Conservation (phyloP, 2,329 filamentous ascomycete genomes). For the Microdochium bolleyi region DNA sequence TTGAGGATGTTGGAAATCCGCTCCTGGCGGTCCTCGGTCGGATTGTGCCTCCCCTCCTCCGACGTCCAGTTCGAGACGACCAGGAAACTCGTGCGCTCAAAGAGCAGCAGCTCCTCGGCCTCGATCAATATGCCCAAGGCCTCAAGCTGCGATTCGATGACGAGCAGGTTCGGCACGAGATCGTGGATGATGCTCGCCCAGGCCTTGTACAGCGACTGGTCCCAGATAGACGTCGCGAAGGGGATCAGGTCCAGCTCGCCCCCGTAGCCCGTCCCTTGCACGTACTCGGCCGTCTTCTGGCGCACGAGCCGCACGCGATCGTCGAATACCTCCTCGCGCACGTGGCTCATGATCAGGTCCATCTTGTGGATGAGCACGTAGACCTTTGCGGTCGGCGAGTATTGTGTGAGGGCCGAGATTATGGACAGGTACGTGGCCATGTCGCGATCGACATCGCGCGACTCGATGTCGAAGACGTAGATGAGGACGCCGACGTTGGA, state of each 20-base stretch:
- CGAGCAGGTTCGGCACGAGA: slow-evolving; percentile 84
- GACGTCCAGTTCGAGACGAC: slow-evolving; percentile 91
- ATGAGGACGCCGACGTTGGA: slow-evolving; percentile 94
- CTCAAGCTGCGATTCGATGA: slow-evolving; percentile 80
- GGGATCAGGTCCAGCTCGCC: slow-evolving; percentile 65
- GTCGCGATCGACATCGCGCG: slow-evolving; percentile 86
- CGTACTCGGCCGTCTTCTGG: slow-evolving; percentile 57
- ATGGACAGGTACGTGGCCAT: slow-evolving; percentile 88
- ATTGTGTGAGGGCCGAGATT: slow-evolving; percentile 81
- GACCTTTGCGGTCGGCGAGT: slow-evolving; percentile 71
- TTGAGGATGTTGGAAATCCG: slow-evolving; percentile 95
- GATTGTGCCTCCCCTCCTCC: slow-evolving; percentile 67
- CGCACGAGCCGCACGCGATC: slow-evolving; percentile 73
- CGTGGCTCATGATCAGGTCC: slow-evolving; percentile 80
- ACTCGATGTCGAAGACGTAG: slow-evolving; percentile 99
- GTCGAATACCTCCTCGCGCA: slow-evolving; percentile 75
- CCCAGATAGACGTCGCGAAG: slow-evolving; percentile 96
- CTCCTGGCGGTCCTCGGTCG: slow-evolving; percentile 88
- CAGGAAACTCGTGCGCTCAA: slow-evolving; percentile 91
- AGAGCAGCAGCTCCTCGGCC: slow-evolving; percentile 88
- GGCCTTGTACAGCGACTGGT: slow-evolving; percentile 94
- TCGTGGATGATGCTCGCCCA: slow-evolving; percentile 99
- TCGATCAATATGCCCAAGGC: slow-evolving; percentile 79
- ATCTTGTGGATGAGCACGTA: slow-evolving; percentile 99
- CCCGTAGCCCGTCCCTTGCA: slow-evolving; percentile 27